A percentile compares a stretch with the other conserved stretches of the same genome.
Conservation (phyloP, 306 rosid genomes). For the Vicia sativa region DNA sequence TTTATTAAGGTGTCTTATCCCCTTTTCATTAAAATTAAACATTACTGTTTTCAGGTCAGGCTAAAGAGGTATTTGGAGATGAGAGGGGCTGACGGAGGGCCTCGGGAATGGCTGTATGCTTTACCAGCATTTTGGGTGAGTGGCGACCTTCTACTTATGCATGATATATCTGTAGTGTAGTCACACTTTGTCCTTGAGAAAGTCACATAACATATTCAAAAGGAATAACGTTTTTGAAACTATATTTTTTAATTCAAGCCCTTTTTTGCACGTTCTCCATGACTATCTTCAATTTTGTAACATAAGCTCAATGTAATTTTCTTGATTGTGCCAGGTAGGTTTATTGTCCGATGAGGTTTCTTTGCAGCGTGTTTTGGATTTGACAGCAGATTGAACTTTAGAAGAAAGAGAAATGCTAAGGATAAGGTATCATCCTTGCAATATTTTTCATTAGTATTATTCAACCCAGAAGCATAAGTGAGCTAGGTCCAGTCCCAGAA, state of each 20-base stretch:
- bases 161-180: constrained; percentile 32
- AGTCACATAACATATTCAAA: constrained; percentile 21
- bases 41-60: constrained; percentile 71
- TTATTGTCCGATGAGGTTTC: constrained; percentile 81
- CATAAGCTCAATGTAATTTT: constrained; percentile 39
- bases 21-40: neutral
- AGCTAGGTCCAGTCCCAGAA: constrained; percentile 2
- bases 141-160: constrained; percentile 29
- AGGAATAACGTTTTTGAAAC: constrained; percentile 11
- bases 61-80: constrained; percentile 97
- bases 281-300: constrained; percentile 27
- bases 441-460: constrained; percentile 21
- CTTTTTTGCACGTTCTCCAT: constrained; percentile 13
- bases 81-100: constrained; percentile 99
- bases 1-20: neutral
- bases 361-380: constrained; percentile 74
- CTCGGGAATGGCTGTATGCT: constrained; percentile 98
- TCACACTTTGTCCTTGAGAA: constrained; percentile 29
- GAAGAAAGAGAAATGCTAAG: constrained; percentile 92
- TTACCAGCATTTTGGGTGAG: constrained; percentile 98
- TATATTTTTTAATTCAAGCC: constrained; percentile 8
- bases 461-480: constrained; percentile 20
- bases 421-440: constrained; percentile 66
- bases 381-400: constrained; percentile 88
- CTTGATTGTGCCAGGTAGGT: constrained; percentile 76